A percentile compares a stretch with the other conserved stretches of the same genome.
Conservation (phyloP, 1,284 basidiomycete species). For the Tausonia pullulans region DNA sequence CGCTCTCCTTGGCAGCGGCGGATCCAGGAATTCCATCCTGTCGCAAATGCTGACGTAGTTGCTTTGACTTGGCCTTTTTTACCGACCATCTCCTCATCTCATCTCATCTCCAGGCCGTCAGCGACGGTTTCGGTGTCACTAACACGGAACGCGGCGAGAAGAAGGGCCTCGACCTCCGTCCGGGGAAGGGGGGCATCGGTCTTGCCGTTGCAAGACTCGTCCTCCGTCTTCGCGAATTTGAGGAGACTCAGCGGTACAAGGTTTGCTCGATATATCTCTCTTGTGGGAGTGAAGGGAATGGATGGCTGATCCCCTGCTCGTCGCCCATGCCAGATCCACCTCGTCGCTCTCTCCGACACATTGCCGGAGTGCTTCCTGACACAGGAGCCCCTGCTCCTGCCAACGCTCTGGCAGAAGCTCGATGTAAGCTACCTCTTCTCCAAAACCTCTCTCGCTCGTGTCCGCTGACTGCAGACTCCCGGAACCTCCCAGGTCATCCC, state of each 20-base stretch:
- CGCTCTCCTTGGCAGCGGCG: not conserved
- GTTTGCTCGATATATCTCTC: not conserved
- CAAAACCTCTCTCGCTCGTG: not conserved
- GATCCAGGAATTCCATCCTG: not conserved
- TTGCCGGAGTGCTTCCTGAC: not conserved
- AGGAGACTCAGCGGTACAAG: constrained; percentile 9
- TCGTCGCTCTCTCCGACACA: constrained; percentile 4
- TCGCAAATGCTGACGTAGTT: not conserved
- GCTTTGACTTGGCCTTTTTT: not conserved
- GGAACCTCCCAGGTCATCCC: constrained; percentile 18
- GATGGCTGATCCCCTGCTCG: not conserved
- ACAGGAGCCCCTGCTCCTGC: constrained; percentile 9
- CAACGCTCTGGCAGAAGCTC: constrained; percentile 13
- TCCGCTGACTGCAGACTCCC: not conserved
- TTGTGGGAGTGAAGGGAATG: not conserved
- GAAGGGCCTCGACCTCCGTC: constrained; percentile 1
- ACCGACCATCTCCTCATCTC: not conserved
- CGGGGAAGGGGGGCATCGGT: not conserved
- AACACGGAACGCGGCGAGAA: constrained; percentile 2
- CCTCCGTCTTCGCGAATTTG: constrained; percentile 1
- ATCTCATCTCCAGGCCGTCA: not conserved
- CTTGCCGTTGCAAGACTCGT: not conserved
- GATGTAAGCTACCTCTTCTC: not conserved
- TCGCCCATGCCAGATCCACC: constrained; percentile 9
- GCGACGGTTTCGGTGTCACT: constrained; percentile 9